Percentiles rank a stretch among this genome's conserved stretches.
Conservation (phyloP, 1,139 yeast genomes). For the Lodderomyces elongisporus region DNA sequence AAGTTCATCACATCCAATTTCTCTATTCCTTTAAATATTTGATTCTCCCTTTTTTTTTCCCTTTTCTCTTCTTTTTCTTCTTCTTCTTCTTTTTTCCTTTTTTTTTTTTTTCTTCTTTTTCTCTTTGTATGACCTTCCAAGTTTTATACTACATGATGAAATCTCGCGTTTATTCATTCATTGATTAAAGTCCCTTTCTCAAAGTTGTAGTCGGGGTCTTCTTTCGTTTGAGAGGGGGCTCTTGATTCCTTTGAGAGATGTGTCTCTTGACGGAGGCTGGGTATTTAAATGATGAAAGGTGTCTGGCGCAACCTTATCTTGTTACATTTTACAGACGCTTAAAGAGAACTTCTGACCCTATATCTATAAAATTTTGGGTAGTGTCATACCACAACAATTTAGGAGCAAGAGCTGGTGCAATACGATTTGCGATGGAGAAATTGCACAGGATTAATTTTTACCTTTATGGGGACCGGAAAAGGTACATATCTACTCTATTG, state of each 20-base stretch:
- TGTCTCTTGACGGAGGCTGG: conserved; percentile 2
- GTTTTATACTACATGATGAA: conserved; percentile 59
- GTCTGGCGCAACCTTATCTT: conserved; percentile 57
- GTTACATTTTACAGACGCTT: conserved; percentile 46
- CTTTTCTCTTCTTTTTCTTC: conserved; percentile 5
- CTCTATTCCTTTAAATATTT: too few relatives aligned
- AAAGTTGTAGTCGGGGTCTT: conserved; percentile 27
- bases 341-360: conserved; percentile 47
- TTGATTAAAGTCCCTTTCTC: conserved; percentile 38
- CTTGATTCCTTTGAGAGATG: conserved; percentile 35
- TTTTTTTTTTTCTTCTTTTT: conserved; percentile 45
- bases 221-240: conserved; percentile 17
- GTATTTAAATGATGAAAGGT: conserved; percentile 47
- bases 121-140: conserved; percentile 48
- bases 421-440: too few relatives aligned
- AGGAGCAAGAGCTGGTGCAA: too few relatives aligned
- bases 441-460: too few relatives aligned
- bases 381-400: background rate
- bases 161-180: conserved; percentile 46
- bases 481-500: too few relatives aligned
- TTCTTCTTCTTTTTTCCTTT: conserved; percentile 39
- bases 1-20: too few relatives aligned
- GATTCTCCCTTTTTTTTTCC: too few relatives aligned
- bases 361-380: background rate
- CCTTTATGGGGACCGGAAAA: too few relatives aligned